A percentile compares a stretch with the other conserved stretches of the same genome.
Conservation (phyloP, 2,329 filamentous ascomycete species). For the Elsinoe arachidis region DNA sequence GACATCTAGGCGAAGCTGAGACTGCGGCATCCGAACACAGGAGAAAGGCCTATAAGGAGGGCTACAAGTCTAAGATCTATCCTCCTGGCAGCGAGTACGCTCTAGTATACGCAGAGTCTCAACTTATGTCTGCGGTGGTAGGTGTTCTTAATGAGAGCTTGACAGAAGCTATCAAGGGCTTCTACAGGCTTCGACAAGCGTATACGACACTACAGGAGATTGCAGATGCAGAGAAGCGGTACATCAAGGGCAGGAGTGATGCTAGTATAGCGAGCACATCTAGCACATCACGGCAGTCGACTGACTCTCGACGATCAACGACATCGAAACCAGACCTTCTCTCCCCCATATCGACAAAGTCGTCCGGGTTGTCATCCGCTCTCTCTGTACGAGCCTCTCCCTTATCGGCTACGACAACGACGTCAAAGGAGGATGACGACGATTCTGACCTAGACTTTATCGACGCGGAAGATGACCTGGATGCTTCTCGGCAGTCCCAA, state of each 20-base stretch:
- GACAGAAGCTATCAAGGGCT: slow-evolving; percentile 82
- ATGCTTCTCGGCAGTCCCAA: slow-evolving; percentile 38
- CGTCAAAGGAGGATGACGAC: slow-evolving; percentile 24
- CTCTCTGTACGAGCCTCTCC: background rate
- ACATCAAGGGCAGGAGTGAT: slow-evolving; percentile 33
- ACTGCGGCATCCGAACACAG: slow-evolving; percentile 66
- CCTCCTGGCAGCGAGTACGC: slow-evolving; percentile 79
- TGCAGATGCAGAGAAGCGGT: slow-evolving; percentile 62
- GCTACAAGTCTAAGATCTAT: slow-evolving; percentile 58
- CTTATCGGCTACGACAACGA: background rate
- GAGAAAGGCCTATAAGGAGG: slow-evolving; percentile 61
- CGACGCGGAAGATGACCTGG: slow-evolving; percentile 45
- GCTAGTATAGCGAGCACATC: slow-evolving; percentile 4
- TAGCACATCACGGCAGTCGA: slow-evolving; percentile 8
- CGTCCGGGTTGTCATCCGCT: background rate
- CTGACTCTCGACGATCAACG: background rate
- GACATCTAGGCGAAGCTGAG: slow-evolving; percentile 66
- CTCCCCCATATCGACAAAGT: background rate
- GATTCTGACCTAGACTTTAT: slow-evolving; percentile 46
- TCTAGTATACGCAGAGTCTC: slow-evolving; percentile 72
- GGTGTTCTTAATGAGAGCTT: slow-evolving; percentile 86
- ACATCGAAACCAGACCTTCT: background rate
- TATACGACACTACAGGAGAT: slow-evolving; percentile 75
- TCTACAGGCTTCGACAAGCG: slow-evolving; percentile 86
- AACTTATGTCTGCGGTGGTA: slow-evolving; percentile 82